Evolutionary conservation across 177 flowering plant species (phyloP).

Genomic region (Vitis hybrid): DNA sequence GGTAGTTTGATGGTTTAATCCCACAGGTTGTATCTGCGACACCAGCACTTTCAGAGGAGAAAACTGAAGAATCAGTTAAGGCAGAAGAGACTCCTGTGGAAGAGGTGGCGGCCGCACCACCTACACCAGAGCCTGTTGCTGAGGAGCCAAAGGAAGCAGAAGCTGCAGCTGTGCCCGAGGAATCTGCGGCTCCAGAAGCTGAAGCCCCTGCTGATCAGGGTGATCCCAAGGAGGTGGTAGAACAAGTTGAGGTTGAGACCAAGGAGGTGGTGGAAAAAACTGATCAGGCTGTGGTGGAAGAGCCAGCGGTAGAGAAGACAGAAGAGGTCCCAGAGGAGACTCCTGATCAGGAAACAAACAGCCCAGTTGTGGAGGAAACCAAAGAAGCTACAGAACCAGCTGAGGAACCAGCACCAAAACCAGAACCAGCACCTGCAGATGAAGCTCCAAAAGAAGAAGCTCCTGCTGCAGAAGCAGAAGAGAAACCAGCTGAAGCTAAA

Average conservation of each 20-base stretch:
- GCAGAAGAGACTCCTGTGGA: slow-evolving; percentile 5
- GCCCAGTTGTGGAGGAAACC: slow-evolving; percentile 14
- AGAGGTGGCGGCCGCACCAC: too few species aligned
- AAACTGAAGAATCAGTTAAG: slow-evolving; percentile 6
- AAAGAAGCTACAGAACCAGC: slow-evolving; percentile 17
- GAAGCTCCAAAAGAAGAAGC: slow-evolving; percentile 17
- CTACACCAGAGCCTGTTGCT: too few species aligned
- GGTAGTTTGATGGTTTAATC: not conserved
- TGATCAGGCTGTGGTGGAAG: slow-evolving; percentile 19
- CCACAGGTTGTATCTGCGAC: slow-evolving; percentile 35
- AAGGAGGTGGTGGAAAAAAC: slow-evolving; percentile 6
- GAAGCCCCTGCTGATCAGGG: not conserved
- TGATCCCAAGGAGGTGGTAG: not conserved
- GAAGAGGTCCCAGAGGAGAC: slow-evolving; percentile 9
- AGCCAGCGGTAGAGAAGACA: slow-evolving; percentile 14
- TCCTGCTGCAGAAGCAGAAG: slow-evolving; percentile 15
- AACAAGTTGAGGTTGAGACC: slow-evolving; percentile 8
- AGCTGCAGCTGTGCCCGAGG: too few species aligned
- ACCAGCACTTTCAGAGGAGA: slow-evolving; percentile 28
- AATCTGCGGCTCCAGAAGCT: too few species aligned
- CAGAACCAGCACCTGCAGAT: slow-evolving; percentile 6
- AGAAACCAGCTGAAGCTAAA: slow-evolving; percentile 13
- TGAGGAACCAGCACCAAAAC: slow-evolving; percentile 8
- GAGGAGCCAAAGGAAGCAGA: too few species aligned
- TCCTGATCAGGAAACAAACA: slow-evolving; percentile 1